phyloP scores from a whole-genome alignment of 306 rosid genomes.

The Cucumis hystrix region DNA sequence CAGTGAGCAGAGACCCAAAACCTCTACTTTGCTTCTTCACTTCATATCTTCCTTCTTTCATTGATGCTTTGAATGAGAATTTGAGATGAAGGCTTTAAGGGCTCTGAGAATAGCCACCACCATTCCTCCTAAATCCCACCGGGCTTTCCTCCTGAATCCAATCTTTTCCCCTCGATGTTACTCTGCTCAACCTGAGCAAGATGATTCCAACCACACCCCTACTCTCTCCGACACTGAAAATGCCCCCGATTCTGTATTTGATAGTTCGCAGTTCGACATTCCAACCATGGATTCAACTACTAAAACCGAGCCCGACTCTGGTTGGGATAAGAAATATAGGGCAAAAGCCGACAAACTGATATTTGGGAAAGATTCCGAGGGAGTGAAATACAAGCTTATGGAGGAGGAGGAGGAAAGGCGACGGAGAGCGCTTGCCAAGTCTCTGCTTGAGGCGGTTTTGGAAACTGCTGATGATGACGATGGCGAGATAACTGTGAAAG shows the following conservation, averaged over 20 bases:
- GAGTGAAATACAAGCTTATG: slow-evolving; percentile 24
- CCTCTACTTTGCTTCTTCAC: not conserved
- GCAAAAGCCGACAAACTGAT: slow-evolving; percentile 31
- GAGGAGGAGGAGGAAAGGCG: slow-evolving; percentile 48
- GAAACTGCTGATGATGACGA: slow-evolving; percentile 20
- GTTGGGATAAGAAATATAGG: slow-evolving; percentile 59
- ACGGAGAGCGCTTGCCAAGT: slow-evolving; percentile 56
- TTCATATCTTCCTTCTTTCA: not conserved
- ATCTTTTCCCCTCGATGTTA: slow-evolving; percentile 14
- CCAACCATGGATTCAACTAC: slow-evolving; percentile 21
- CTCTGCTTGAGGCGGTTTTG: slow-evolving; percentile 56
- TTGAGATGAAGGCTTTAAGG: slow-evolving; percentile 56
- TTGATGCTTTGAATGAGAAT: not conserved
- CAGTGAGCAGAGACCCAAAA: not conserved
- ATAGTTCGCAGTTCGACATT: slow-evolving; percentile 46
- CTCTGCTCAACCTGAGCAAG: slow-evolving; percentile 57
- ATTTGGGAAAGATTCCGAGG: slow-evolving; percentile 20
- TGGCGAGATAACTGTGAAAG: slow-evolving; percentile 26
- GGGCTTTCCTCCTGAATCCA: not conserved
- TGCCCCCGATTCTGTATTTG: slow-evolving; percentile 40
- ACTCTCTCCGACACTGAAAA: slow-evolving; percentile 20
- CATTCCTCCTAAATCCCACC: slow-evolving; percentile 10
- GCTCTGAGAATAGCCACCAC: slow-evolving; percentile 24
- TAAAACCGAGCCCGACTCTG: not conserved
- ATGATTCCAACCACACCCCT: slow-evolving; percentile 15